Conservation (phyloP, 192 early-diverging fungal genomes). For the Linnemannia exigua region DNA sequence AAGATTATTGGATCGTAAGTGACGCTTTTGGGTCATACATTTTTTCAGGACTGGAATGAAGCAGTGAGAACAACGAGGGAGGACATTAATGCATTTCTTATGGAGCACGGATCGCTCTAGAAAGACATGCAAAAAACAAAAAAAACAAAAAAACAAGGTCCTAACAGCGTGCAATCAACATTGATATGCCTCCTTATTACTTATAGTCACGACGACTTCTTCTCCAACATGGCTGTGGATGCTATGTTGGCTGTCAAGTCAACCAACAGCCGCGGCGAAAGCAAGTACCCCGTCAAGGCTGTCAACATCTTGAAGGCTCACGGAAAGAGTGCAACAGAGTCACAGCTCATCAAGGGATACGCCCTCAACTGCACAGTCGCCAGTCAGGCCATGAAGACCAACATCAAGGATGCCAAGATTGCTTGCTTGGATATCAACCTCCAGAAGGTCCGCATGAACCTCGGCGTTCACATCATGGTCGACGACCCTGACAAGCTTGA, state of each 20-base stretch:
- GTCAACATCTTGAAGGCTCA: constrained; percentile 99
- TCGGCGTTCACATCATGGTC: constrained; percentile 98
- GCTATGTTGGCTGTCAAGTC: constrained; percentile 94
- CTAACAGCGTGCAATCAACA: background rate
- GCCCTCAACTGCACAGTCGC: constrained; percentile 98
- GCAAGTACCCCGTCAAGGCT: constrained; percentile 96
- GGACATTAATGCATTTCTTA: too few species aligned
- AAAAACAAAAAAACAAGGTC: too few species aligned
- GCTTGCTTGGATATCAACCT: constrained; percentile 99
- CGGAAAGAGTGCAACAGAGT: constrained; percentile 92
- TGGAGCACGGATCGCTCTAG: background rate
- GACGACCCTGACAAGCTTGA: constrained; percentile 99
- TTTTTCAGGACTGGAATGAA: too few species aligned
- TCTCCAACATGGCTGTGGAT: constrained; percentile 95
- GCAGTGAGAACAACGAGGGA: too few species aligned
- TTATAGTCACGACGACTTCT: constrained; percentile 92
- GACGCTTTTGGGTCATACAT: too few species aligned
- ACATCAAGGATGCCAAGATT: constrained; percentile 91
- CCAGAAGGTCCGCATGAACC: constrained; percentile 97
- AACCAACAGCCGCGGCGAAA: constrained; percentile 85
- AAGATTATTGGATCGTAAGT: constrained; percentile 97
- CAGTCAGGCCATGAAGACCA: constrained; percentile 94
- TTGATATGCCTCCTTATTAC: background rate
- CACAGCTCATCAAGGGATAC: constrained; percentile 91
- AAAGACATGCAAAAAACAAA: too few species aligned